These are phyloP conservation scores for Schizosaccharomyces cryophilus DNA, from an alignment of 805 yeast species.

Conservation along the genomic window DNA sequence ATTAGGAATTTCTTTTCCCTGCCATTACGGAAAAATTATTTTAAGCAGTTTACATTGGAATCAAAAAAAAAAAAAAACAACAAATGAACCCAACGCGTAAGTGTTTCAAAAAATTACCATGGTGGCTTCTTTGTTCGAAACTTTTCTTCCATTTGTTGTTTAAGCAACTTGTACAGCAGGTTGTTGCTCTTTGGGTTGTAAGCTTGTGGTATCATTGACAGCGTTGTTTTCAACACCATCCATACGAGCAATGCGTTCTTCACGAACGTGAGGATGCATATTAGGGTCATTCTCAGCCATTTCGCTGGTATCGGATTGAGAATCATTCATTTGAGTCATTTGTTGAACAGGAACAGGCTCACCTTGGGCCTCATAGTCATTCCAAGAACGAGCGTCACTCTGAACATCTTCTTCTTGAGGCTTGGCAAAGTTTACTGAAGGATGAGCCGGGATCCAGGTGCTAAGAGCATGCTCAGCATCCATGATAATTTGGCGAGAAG, in stretches of 20 bases:
- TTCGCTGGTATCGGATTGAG: not conserved
- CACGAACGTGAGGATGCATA: not conserved
- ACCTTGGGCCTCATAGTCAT: not conserved
- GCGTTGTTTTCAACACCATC: not conserved
- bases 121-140: not conserved
- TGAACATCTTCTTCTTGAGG: not conserved
- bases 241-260: not conserved
- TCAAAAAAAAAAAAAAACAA: no score
- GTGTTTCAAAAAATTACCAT: not conserved
- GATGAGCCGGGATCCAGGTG: conserved; percentile 29
- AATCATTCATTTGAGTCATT: not conserved
- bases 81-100: no score
- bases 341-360: not conserved
- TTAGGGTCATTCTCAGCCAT: not conserved
- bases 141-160: not conserved
- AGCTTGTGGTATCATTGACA: not conserved
- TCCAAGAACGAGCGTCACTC: not conserved
- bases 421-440: conserved; percentile 18
- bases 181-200: not conserved
- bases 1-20: no score
- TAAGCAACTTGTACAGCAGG: not conserved
- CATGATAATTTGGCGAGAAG: conserved; percentile 88
- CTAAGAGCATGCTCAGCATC: conserved; percentile 92
- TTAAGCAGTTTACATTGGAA: no score
- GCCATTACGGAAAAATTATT: no score